A percentile compares a stretch with the other conserved stretches of the same genome.
Conservation (phyloP, 768 basidiomycete genomes). For the Hygrophorus russula region DNA sequence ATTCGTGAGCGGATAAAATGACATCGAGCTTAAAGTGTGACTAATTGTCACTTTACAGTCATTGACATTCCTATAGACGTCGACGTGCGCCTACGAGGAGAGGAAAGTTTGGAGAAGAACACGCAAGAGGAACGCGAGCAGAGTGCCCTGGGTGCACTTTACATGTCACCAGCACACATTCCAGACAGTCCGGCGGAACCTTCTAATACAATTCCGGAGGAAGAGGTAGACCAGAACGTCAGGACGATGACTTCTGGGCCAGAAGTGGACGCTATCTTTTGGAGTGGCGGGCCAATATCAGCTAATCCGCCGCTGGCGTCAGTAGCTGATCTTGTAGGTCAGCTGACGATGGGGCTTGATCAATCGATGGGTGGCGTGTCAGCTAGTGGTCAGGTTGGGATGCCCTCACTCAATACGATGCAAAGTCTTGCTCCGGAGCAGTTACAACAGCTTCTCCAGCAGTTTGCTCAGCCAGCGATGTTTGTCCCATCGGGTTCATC, state of each 20-base stretch:
- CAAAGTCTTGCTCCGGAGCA: conserved; percentile 44
- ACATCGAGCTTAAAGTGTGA: conserved; percentile 1
- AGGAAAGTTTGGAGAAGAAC: conserved; percentile 54
- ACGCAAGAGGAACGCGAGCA: conserved; percentile 72
- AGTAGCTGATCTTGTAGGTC: conserved; percentile 63
- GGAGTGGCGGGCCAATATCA: conserved; percentile 32
- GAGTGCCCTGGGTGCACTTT: conserved; percentile 63
- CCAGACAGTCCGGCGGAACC: conserved; percentile 75
- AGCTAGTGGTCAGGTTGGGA: conserved; percentile 21
- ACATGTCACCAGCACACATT: conserved; percentile 59
- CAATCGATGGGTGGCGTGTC: conserved; percentile 25
- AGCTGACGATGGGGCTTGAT: conserved; percentile 38
- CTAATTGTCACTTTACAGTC: conserved; percentile 25
- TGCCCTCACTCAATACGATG: conserved; percentile 25
- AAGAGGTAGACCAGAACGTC: conserved; percentile 54
- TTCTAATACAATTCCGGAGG: conserved; percentile 45
- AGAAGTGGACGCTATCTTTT: conserved; percentile 57
- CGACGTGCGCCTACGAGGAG: conserved; percentile 45
- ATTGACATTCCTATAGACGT: conserved; percentile 53
- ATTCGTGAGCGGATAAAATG: conserved; percentile 43
- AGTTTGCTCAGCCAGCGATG: conserved; percentile 17
- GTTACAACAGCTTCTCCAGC: conserved; percentile 49
- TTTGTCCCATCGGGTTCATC: conserved; percentile 16
- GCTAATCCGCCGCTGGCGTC: conserved; percentile 26
- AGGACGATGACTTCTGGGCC: conserved; percentile 59